These are phyloP conservation scores for Dovyalis caffra DNA, from an alignment of 345 rosid genomes.

Conservation along the genomic window DNA sequence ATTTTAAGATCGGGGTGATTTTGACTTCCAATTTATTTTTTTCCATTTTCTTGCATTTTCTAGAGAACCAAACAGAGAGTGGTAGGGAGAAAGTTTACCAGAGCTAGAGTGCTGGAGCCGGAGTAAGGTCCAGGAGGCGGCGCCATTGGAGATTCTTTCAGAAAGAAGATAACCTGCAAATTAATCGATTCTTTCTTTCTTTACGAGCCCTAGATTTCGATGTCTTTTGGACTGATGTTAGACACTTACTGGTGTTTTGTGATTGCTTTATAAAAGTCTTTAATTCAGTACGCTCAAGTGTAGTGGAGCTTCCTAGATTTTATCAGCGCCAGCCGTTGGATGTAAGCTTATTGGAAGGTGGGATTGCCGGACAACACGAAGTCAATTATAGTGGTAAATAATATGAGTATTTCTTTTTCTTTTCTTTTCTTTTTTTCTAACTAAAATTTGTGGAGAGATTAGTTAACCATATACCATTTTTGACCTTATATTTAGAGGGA, in stretches of 20 bases:
- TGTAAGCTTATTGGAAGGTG: background rate
- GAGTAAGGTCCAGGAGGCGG: slow-evolving; percentile 81
- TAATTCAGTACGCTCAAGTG: background rate
- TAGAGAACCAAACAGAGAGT: background rate
- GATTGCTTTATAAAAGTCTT: background rate
- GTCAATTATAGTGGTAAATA: background rate
- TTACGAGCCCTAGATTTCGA: slow-evolving; percentile 8
- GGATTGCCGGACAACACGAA: background rate
- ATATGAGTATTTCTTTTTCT: background rate
- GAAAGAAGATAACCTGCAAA: background rate
- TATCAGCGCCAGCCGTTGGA: background rate
- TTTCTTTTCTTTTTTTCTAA: background rate
- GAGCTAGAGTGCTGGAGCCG: slow-evolving; percentile 76
- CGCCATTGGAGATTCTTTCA: slow-evolving; percentile 41
- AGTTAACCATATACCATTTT: too few species aligned
- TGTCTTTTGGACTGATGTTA: background rate
- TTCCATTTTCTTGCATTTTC: background rate
- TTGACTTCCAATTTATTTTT: background rate
- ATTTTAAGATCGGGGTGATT: background rate
- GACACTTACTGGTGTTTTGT: background rate
- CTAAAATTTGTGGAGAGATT: too few species aligned
- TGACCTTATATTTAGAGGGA: too few species aligned
- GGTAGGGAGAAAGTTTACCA: slow-evolving; percentile 36
- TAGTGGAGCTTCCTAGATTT: background rate
- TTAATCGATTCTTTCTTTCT: background rate